These are phyloP conservation scores for Rutstroemia sp. DNA, from an alignment of 2,329 filamentous ascomycete genomes.

Conservation along the genomic window DNA sequence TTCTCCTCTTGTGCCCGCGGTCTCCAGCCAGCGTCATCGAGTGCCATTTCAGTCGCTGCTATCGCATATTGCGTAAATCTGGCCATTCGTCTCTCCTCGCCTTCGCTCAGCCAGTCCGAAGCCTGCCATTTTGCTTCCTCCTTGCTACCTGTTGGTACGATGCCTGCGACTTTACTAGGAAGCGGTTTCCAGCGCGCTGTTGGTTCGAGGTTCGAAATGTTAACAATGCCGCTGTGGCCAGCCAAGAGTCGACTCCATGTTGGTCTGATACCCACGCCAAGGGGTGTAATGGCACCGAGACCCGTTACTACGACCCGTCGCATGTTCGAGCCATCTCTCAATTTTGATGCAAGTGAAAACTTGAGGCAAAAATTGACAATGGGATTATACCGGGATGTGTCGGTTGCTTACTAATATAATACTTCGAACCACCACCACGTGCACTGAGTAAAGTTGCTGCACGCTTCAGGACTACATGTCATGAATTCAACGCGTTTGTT, in stretches of 20 bases:
- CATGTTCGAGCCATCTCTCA: conserved; percentile 26
- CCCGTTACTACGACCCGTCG: conserved; percentile 78
- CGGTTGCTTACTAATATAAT: background rate
- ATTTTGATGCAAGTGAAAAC: background rate
- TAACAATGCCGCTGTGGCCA: conserved; percentile 73
- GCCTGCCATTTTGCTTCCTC: conserved; percentile 42
- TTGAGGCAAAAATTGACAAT: background rate
- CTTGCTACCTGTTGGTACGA: conserved; percentile 57
- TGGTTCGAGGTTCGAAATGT: conserved; percentile 50
- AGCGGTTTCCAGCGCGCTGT: conserved; percentile 53
- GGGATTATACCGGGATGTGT: background rate
- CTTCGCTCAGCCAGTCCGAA: conserved; percentile 44
- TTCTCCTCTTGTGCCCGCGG: conserved; percentile 44
- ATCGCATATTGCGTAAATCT: conserved; percentile 86
- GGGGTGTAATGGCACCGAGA: conserved; percentile 72
- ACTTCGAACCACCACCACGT: no score
- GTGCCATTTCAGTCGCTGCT: conserved; percentile 77
- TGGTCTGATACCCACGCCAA: conserved; percentile 69
- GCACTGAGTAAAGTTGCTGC: no score
- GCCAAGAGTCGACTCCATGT: conserved; percentile 79
- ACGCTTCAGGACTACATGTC: no score
- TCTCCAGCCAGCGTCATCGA: conserved; percentile 73
- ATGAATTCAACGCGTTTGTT: no score
- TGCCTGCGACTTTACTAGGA: conserved; percentile 76
- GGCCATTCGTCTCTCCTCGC: conserved; percentile 73